Evolutionary conservation across 108 stramenopile genomes (phyloP).

Genomic region (Schizochytrium sp.): DNA sequence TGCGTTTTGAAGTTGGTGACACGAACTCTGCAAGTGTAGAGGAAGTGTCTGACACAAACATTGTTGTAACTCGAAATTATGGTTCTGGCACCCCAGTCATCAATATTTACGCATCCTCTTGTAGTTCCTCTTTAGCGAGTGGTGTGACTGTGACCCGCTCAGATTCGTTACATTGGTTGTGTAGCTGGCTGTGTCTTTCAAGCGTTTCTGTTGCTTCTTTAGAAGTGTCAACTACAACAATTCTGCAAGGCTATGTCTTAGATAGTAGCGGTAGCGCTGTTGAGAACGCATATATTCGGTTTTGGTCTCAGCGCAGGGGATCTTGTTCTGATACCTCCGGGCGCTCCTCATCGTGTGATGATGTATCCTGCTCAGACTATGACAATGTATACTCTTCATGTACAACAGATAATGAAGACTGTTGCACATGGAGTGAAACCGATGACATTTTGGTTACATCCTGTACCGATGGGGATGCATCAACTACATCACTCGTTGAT

Average conservation of each 20-base stretch:
- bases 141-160: not conserved
- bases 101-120: not conserved
- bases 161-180: not conserved
- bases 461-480: conserved; percentile 22
- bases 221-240: not conserved
- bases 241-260: not conserved
- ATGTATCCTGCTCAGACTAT: not conserved
- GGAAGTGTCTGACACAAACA: not conserved
- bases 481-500: conserved; percentile 5
- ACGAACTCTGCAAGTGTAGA: not conserved
- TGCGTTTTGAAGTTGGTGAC: conserved; percentile 20
- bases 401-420: not conserved
- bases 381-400: conserved; percentile 23
- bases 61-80: not conserved
- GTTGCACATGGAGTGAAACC: conserved; percentile 27
- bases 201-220: not conserved
- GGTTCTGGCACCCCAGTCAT: conserved; percentile 22
- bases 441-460: not conserved
- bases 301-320: not conserved
- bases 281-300: conserved; percentile 32
- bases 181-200: not conserved
- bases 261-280: not conserved
- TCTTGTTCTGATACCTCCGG: not conserved
- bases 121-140: not conserved
- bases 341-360: not conserved